Base-by-base conservation (phyloP, 169 alveolate species). In the Plasmodium vinckei region DNA sequence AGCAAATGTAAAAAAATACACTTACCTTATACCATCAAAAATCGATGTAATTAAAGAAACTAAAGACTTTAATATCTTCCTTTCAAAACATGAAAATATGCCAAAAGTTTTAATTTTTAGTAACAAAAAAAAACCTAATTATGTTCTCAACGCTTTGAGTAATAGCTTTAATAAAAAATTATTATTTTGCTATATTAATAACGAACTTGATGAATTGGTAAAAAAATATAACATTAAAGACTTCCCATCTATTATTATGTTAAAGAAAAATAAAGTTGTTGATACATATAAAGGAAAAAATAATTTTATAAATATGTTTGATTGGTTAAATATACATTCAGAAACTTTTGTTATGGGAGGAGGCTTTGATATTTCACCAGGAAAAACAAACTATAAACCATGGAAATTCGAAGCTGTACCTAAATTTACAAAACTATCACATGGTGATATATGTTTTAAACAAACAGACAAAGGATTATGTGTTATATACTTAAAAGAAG, bases 331-430 rank as follows among this genome's bases (percentile, higher is more conserved):
- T 87, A 96, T 98, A 15, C 96, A 96, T 89, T 93, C 98, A 49
- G 99, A 98, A 87, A 97, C 99, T 5, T 98, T 98, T 95, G 98
- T 97, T 25, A 94, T 96, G 65, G 99, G 99, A 47, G 98, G 99
- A 9, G 98, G 98, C 27, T 94, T 95, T 77, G 95, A 97, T 23
- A 96, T 93, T 33, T 77, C 88, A 27, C 94, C 93, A 44, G 96
- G 91, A 39, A 94, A 92, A 42, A 77, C 95, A 0, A 95, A 94
- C 1, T 64, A 97, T 2, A 97, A 97, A 87, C 96, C 99, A 1
- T 97, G 94, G 97, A 90, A 90, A 39, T 73, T 94, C 39, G 96
- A 95, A 70, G 69, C 65, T 13, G 75, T 96, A 3, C 98, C 98
- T 1, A 95, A 95, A 73, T 79, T 95, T 73, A 95, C 97, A 33